Base-by-base conservation (phyloP, 108 stramenopile species). In the Hondaea fermentalgiana region DNA sequence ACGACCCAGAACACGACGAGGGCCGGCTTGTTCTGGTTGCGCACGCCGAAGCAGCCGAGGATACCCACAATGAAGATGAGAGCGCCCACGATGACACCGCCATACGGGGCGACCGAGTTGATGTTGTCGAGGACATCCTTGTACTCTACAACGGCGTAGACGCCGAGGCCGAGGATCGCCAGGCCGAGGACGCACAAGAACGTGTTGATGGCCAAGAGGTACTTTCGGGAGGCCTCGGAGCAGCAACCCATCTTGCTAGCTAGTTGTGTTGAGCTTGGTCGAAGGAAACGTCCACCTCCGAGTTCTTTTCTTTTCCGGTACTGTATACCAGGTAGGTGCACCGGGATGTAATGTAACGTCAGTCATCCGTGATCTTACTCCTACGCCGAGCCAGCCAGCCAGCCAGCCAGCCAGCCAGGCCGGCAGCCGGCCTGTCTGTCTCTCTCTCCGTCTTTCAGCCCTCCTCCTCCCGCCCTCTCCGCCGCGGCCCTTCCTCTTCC, bases 101-200 rank as follows among this genome's bases (percentile, higher is more conserved):
- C 76, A 2, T 53, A 83, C 25, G 76, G 76, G 25, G 76, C 76
- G 19, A 53, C 45, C 25, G 6, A 19, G 76, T 53, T 83, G 76
- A 83, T 83, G 49, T 47, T 53, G 43, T 83, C 76, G 49, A 83
- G 76, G 19, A 53, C 76, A 47, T 83, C 49, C 76, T 83, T 83
- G 76, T 12, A 53, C 76, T 83, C 76, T 3, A 83, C 23, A 16
- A 12, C n/a, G 76, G 49, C 76, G 51, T 83, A 83, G 4, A 35
- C 51, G 49, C 76, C 76, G 45, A 25, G 6, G 76, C 49, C 76
- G 6, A 83, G 49, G 49, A 83, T 83, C 23, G 4, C 76, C 45
- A 83, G 76, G 12, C 76, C 76, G 10, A 47, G 6, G 49, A 83
- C 43, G 25, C 23, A 83, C n/a, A 83, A 16, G 12, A 83, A 23